Evolutionary conservation across 1,139 yeast genomes (phyloP).

Genomic region (Martiniozyma asiatica): DNA sequence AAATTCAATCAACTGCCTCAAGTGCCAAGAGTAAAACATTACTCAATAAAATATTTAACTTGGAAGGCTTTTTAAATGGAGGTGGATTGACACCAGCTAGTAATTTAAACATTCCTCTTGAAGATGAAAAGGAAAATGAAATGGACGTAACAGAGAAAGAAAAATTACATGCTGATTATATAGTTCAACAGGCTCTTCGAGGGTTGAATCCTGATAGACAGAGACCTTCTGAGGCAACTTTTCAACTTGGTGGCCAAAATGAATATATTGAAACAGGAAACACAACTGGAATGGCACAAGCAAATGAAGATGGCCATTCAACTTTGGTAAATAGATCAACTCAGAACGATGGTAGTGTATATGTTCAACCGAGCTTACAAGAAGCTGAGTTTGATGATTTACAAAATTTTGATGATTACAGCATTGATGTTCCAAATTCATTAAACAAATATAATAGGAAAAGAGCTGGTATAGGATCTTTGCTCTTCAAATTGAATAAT

Average conservation of each 20-base stretch:
- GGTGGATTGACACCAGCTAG: conserved; percentile 11
- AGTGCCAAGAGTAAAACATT: conserved; percentile 3
- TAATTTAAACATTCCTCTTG: not conserved
- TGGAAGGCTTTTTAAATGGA: conserved; percentile 10
- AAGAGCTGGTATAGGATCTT: conserved; percentile 74
- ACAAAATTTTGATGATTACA: conserved; percentile 14
- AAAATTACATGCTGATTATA: conserved; percentile 2
- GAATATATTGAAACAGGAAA: not conserved
- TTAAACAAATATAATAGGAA: conserved; percentile 33
- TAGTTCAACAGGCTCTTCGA: conserved; percentile 3
- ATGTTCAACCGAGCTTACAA: conserved; percentile 10
- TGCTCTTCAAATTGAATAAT: conserved; percentile 51
- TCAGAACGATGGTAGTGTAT: conserved; percentile 6
- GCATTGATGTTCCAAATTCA: conserved; percentile 15
- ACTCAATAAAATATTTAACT: conserved; percentile 10
- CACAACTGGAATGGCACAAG: not conserved
- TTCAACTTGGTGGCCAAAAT: conserved; percentile 3
- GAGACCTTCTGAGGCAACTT: not conserved
- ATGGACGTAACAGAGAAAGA: conserved; percentile 4
- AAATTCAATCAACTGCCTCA: not conserved
- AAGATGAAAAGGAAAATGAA: no score
- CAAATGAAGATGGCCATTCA: not conserved
- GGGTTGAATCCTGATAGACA: not conserved
- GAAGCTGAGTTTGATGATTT: conserved; percentile 20
- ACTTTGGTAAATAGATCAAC: not conserved